phyloP scores from a whole-genome alignment of 163 green algal species.

The Picocystis sp. region DNA sequence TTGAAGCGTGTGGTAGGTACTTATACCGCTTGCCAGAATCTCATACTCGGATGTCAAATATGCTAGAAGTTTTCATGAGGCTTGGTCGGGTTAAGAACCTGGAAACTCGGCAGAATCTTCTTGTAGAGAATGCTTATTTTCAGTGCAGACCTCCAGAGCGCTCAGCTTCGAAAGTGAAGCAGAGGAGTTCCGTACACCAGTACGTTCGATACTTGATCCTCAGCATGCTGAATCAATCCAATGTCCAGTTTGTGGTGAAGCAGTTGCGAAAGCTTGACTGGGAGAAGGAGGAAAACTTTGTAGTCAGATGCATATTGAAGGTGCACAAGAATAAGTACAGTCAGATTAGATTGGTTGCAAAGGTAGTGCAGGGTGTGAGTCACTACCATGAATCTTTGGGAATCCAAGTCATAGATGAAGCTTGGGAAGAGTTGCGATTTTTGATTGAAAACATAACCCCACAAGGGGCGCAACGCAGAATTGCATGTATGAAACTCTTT shows the following conservation, averaged over 20 bases:
- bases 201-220: conserved; percentile 82
- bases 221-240: conserved; percentile 27
- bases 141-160: conserved; percentile 25
- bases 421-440: conserved; percentile 46
- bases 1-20: conserved; percentile 71
- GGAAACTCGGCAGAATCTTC: conserved; percentile 47
- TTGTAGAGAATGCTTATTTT: conserved; percentile 76
- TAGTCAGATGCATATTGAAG: conserved; percentile 61
- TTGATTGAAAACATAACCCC: conserved; percentile 1
- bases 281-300: conserved; percentile 19
- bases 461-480: conserved; percentile 46
- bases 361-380: conserved; percentile 48
- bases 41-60: conserved; percentile 45
- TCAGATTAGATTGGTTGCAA: conserved; percentile 51
- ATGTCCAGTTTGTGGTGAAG: conserved; percentile 45
- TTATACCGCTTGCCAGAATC: conserved; percentile 56
- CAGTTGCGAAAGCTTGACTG: conserved; percentile 74
- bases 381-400: conserved; percentile 55
- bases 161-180: conserved; percentile 23
- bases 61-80: conserved; percentile 65
- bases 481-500: conserved; percentile 60
- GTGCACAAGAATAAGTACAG: conserved; percentile 31
- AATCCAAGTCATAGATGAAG: conserved; percentile 46
- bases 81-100: conserved; percentile 68
- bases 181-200: conserved; percentile 35